Evolutionary conservation across 1,139 yeast genomes (phyloP).

Genomic region (Zhuliangozyma parablackwelliae): DNA sequence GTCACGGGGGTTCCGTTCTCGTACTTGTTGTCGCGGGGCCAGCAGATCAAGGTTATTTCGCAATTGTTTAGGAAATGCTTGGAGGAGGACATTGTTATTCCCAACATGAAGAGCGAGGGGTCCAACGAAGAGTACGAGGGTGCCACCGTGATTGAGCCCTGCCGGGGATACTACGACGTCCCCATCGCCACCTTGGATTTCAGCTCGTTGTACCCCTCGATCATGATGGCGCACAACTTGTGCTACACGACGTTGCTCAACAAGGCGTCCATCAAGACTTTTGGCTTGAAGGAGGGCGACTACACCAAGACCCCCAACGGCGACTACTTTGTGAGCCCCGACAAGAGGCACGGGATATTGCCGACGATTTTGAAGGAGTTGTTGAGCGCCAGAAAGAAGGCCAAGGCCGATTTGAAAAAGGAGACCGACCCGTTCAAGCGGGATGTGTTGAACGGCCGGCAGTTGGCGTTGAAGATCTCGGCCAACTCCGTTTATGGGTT

Average conservation of each 20-base stretch:
- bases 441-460: constrained; percentile 95
- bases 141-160: constrained; percentile 97
- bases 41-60: constrained; percentile 94
- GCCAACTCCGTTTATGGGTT: constrained; percentile 99
- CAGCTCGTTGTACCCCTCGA: constrained; percentile 95
- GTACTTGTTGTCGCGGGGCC: constrained; percentile 84
- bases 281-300: constrained; percentile 65
- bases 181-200: constrained; percentile 98
- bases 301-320: constrained; percentile 89
- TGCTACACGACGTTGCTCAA: constrained; percentile 89
- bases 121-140: constrained; percentile 93
- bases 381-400: constrained; percentile 86
- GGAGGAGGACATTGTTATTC: constrained; percentile 80
- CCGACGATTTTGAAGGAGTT: constrained; percentile 91
- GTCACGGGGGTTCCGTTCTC: constrained; percentile 98
- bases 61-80: constrained; percentile 91
- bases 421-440: constrained; percentile 93
- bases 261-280: constrained; percentile 62
- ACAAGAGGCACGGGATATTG: constrained; percentile 73
- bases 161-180: constrained; percentile 89
- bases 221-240: constrained; percentile 98
- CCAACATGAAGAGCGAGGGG: constrained; percentile 83
- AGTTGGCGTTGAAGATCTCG: constrained; percentile 89
- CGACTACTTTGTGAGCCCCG: constrained; percentile 78
- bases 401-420: constrained; percentile 82